phyloP scores from a whole-genome alignment of 805 yeast species.

The Dipodascus geniculatus region DNA sequence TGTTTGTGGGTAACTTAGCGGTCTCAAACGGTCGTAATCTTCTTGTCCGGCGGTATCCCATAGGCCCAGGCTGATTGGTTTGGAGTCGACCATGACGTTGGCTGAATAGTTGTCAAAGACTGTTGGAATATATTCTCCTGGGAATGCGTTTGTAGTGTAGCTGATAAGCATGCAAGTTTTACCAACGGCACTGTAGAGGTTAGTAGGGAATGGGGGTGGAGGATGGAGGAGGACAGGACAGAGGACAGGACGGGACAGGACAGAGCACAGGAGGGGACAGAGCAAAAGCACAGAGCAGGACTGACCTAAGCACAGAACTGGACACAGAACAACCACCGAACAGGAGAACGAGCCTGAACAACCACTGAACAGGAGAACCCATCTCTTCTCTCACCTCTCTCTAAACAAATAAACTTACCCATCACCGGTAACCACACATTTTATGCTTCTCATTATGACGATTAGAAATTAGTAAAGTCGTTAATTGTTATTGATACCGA shows the following conservation, averaged over 20 bases:
- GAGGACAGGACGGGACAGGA: background rate
- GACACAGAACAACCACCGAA: too few relatives aligned
- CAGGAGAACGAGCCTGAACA: background rate
- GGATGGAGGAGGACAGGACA: background rate
- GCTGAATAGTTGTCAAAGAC: slow-evolving; percentile 90
- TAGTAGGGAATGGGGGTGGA: background rate
- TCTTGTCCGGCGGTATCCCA: slow-evolving; percentile 99
- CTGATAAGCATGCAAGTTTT: slow-evolving; percentile 81
- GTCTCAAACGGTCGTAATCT: slow-evolving; percentile 89
- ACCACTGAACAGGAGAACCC: slow-evolving; percentile 1
- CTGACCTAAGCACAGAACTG: background rate
- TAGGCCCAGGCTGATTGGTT: slow-evolving; percentile 70
- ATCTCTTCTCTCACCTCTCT: too few relatives aligned
- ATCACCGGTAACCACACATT: slow-evolving; percentile 90
- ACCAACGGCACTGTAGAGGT: slow-evolving; percentile 61
- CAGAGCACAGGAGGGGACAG: background rate
- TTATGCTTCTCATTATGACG: slow-evolving; percentile 60
- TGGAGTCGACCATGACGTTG: slow-evolving; percentile 69
- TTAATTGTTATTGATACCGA: background rate
- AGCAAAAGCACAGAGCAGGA: background rate
- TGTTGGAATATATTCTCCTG: slow-evolving; percentile 88
- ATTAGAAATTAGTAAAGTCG: background rate
- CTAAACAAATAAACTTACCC: slow-evolving; percentile 36
- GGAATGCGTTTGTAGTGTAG: slow-evolving; percentile 86
- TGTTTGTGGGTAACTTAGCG: slow-evolving; percentile 84